Evolutionary conservation across 768 basidiomycete genomes (phyloP).

Genomic region (Collybiopsis luxurians): DNA sequence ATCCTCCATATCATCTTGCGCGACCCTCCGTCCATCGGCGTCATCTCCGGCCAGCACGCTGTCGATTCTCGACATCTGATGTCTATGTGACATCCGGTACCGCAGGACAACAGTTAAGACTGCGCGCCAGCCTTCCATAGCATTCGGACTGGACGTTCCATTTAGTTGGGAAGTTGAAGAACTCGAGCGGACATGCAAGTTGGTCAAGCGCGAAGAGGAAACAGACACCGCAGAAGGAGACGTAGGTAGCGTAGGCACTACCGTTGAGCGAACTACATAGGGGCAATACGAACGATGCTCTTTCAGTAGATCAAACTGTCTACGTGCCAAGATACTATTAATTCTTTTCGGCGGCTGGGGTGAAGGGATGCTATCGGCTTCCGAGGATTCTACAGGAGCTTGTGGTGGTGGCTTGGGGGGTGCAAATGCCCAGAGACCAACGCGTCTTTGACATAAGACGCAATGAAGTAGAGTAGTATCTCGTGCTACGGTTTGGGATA

Average conservation of each 20-base stretch:
- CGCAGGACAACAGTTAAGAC: slow-evolving; percentile 67
- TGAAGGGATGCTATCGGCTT: slow-evolving; percentile 9
- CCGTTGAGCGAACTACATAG: slow-evolving; percentile 72
- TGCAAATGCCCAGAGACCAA: slow-evolving; percentile 76
- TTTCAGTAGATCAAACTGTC: slow-evolving; percentile 71
- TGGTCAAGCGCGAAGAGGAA: slow-evolving; percentile 7
- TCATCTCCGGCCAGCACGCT: background rate
- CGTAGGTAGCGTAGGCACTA: slow-evolving; percentile 54
- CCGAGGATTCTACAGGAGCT: slow-evolving; percentile 1
- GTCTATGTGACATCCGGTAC: slow-evolving; percentile 61
- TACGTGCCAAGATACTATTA: slow-evolving; percentile 13
- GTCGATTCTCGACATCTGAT: slow-evolving; percentile 15
- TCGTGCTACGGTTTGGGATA: slow-evolving; percentile 16
- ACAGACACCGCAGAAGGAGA: slow-evolving; percentile 21
- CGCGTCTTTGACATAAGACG: slow-evolving; percentile 68
- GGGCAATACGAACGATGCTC: slow-evolving; percentile 87
- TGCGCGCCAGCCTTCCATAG: slow-evolving; percentile 78
- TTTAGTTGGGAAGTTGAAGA: slow-evolving; percentile 31
- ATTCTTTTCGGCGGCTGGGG: slow-evolving; percentile 16
- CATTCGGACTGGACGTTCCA: slow-evolving; percentile 13
- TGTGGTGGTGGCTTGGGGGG: slow-evolving; percentile 16
- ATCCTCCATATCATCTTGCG: slow-evolving; percentile 34
- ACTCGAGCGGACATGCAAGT: slow-evolving; percentile 18
- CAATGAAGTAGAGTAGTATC: slow-evolving; percentile 63
- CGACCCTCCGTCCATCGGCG: slow-evolving; percentile 9